Conservation (phyloP, 164 flowering plant genomes). For the Vitis rotundifolia region DNA sequence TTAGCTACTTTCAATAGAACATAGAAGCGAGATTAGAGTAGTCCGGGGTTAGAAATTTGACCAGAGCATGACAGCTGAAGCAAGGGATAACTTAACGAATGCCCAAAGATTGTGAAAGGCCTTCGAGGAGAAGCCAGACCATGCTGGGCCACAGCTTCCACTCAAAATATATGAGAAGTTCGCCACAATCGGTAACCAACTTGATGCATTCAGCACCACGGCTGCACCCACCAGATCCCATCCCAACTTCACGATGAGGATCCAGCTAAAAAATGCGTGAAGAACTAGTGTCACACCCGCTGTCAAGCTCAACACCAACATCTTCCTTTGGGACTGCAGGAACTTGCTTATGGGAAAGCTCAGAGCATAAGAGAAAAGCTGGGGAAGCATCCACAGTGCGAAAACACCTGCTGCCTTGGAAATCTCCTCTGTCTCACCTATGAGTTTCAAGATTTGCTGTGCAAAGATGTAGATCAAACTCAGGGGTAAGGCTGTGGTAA, state of each 20-base stretch:
- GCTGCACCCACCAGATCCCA: slow-evolving; percentile 86
- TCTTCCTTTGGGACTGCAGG: slow-evolving; percentile 72
- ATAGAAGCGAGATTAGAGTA: too few species aligned
- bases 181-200: slow-evolving; percentile 22
- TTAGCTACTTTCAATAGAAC: too few species aligned
- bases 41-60: slow-evolving; percentile 19
- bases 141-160: slow-evolving; percentile 65
- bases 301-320: slow-evolving; percentile 62
- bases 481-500: slow-evolving; percentile 32
- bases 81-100: slow-evolving; percentile 64
- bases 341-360: slow-evolving; percentile 66
- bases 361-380: slow-evolving; percentile 65
- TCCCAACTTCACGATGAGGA: slow-evolving; percentile 51
- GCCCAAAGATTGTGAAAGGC: slow-evolving; percentile 69
- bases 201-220: slow-evolving; percentile 57
- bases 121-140: slow-evolving; percentile 74
- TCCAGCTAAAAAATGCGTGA: slow-evolving; percentile 64
- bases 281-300: slow-evolving; percentile 41
- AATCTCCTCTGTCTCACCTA: slow-evolving; percentile 52
- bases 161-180: slow-evolving; percentile 43
- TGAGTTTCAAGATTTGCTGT: slow-evolving; percentile 29
- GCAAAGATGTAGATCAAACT: slow-evolving; percentile 54
- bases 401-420: slow-evolving; percentile 57
- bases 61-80: slow-evolving; percentile 88
- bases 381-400: slow-evolving; percentile 69